Percentiles rank a stretch among this genome's conserved stretches.
Conservation (phyloP, 2,329 filamentous ascomycete species). For the Aspergillus sp. region DNA sequence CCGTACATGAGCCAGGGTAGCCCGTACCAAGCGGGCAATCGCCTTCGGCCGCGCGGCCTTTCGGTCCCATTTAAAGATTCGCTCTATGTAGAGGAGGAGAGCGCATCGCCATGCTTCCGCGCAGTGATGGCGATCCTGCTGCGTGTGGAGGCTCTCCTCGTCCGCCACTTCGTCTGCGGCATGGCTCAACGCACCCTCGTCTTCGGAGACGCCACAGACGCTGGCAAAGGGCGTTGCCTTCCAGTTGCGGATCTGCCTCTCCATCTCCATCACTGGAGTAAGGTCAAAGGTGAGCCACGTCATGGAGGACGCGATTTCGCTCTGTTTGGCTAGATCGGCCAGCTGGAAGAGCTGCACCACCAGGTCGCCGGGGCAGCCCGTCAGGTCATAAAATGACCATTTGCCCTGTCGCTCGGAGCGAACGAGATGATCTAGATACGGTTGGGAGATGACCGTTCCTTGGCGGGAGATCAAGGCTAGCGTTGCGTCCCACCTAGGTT, state of each 20-base stretch:
- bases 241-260: neutral
- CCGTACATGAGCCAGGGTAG: slow-evolving; percentile 29
- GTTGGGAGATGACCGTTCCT: slow-evolving; percentile 22
- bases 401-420: slow-evolving; percentile 17
- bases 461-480: slow-evolving; percentile 31
- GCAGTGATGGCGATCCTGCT: slow-evolving; percentile 5
- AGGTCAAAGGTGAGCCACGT: slow-evolving; percentile 21
- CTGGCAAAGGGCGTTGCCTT: neutral
- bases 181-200: neutral
- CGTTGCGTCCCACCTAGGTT: slow-evolving; percentile 25
- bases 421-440: slow-evolving; percentile 20
- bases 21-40: slow-evolving; percentile 20
- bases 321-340: slow-evolving; percentile 27
- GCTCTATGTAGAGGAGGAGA: slow-evolving; percentile 2
- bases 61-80: slow-evolving; percentile 4
- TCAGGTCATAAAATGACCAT: slow-evolving; percentile 31
- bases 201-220: neutral
- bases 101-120: slow-evolving; percentile 1
- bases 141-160: neutral
- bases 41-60: neutral
- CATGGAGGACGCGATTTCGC: slow-evolving; percentile 26
- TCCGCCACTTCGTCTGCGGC: neutral
- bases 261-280: neutral
- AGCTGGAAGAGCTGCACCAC: slow-evolving; percentile 27
- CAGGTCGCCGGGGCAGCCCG: slow-evolving; percentile 31